phyloP scores from a whole-genome alignment of 257 asterid genomes.

The Fraxinus quadrangulata region DNA sequence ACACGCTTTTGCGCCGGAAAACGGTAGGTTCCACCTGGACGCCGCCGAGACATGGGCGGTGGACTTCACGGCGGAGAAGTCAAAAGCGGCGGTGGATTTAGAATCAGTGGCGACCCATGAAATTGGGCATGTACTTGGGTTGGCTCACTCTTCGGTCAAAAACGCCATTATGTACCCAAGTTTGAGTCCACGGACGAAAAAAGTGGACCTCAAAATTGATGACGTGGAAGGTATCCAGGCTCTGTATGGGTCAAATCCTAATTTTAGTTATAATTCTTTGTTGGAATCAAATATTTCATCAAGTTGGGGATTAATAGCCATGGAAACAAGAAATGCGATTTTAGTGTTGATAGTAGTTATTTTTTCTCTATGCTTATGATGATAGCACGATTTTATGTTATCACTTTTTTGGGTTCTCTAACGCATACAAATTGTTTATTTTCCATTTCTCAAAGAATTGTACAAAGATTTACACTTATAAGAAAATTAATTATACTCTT shows the following conservation, averaged over 20 bases:
- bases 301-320: slow-evolving; percentile 35
- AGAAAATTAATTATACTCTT: slow-evolving; percentile 32
- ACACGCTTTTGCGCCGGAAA: slow-evolving; percentile 90
- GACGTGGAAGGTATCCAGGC: slow-evolving; percentile 83
- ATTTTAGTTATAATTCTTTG: slow-evolving; percentile 48
- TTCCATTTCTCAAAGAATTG: background rate
- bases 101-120: slow-evolving; percentile 97
- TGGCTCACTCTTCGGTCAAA: slow-evolving; percentile 82
- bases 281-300: slow-evolving; percentile 65
- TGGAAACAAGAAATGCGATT: slow-evolving; percentile 24
- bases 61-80: slow-evolving; percentile 52
- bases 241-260: slow-evolving; percentile 81
- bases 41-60: slow-evolving; percentile 86
- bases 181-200: slow-evolving; percentile 71
- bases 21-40: slow-evolving; percentile 83
- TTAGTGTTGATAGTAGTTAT: slow-evolving; percentile 19
- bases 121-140: slow-evolving; percentile 85
- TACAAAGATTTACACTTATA: background rate
- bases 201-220: slow-evolving; percentile 71
- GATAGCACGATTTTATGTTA: background rate
- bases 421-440: background rate
- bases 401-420: background rate
- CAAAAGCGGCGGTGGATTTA: slow-evolving; percentile 76
- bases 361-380: slow-evolving; percentile 23
- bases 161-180: slow-evolving; percentile 89